These are phyloP conservation scores for Lentinula raphanica DNA, from an alignment of 768 basidiomycete genomes.

Conservation along the genomic window DNA sequence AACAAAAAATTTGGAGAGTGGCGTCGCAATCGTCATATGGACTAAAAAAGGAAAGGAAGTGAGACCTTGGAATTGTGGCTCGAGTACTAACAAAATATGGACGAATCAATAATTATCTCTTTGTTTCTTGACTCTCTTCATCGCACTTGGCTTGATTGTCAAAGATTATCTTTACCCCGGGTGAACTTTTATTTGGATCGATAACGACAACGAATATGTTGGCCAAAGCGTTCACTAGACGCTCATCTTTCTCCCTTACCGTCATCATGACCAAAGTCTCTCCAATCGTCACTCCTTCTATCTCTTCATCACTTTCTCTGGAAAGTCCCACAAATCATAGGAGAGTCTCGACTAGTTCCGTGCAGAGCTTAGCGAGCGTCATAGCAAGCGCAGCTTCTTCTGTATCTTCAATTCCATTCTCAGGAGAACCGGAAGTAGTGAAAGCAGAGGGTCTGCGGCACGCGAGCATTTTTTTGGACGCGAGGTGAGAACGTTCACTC, in stretches of 20 bases:
- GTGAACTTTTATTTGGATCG: not conserved
- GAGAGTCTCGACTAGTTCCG: slow-evolving; percentile 28
- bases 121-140: not conserved
- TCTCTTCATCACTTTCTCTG: slow-evolving; percentile 12
- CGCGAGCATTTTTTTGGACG: slow-evolving; percentile 48
- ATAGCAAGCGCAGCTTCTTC: slow-evolving; percentile 26
- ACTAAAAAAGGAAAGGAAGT: too few species aligned
- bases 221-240: not conserved
- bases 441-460: slow-evolving; percentile 59
- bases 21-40: too few species aligned
- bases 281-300: slow-evolving; percentile 12
- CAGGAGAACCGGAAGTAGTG: slow-evolving; percentile 35
- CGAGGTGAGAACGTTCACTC: slow-evolving; percentile 55
- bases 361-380: slow-evolving; percentile 27
- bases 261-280: slow-evolving; percentile 12
- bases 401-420: slow-evolving; percentile 29
- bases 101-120: not conserved
- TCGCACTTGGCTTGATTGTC: too few species aligned
- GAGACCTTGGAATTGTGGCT: too few species aligned
- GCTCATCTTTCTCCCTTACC: slow-evolving; percentile 10
- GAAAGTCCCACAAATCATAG: slow-evolving; percentile 14
- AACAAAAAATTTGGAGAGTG: too few species aligned
- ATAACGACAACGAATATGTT: not conserved
- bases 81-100: too few species aligned
- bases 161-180: not conserved